Conservation (phyloP, 306 rosid genomes). For the Quercus variabilis region DNA sequence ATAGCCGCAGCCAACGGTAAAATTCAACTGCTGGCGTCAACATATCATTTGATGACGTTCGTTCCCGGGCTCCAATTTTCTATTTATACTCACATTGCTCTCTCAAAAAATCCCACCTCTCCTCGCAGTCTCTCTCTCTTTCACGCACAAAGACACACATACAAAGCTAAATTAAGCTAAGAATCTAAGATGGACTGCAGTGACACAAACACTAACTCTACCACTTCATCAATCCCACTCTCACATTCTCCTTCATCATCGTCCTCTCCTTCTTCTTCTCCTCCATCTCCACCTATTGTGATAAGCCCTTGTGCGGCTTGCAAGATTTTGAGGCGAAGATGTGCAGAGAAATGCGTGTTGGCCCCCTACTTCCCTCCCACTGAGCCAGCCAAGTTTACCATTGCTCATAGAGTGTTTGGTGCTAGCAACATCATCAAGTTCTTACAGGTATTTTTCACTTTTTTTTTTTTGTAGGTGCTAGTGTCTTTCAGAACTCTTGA, state of each 20-base stretch:
- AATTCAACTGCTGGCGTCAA: constrained; percentile 33
- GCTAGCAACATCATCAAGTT: constrained; percentile 95
- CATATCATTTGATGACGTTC: constrained; percentile 16
- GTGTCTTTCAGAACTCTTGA: background rate
- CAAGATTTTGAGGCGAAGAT: constrained; percentile 74
- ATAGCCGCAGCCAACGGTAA: constrained; percentile 34
- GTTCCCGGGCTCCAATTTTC: background rate
- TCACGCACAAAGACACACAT: constrained; percentile 7
- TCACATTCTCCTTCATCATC: constrained; percentile 39
- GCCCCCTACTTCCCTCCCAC: constrained; percentile 98
- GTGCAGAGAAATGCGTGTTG: constrained; percentile 81
- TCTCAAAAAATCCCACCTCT: constrained; percentile 35
- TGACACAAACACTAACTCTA: constrained; percentile 24
- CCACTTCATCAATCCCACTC: constrained; percentile 27
- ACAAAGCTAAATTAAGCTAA: constrained; percentile 2
- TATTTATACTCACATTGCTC: constrained; percentile 31
- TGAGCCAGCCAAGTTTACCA: constrained; percentile 85
- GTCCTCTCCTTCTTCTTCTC: constrained; percentile 28
- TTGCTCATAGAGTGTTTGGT: constrained; percentile 85
- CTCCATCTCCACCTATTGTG: constrained; percentile 30
- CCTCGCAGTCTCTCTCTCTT: background rate
- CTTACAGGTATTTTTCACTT: constrained; percentile 55
- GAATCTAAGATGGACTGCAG: constrained; percentile 38
- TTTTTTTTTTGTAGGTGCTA: background rate
- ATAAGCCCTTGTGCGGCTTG: constrained; percentile 93